These are phyloP conservation scores for Podaxis pistillaris DNA, from an alignment of 768 basidiomycete species.

Conservation along the genomic window DNA sequence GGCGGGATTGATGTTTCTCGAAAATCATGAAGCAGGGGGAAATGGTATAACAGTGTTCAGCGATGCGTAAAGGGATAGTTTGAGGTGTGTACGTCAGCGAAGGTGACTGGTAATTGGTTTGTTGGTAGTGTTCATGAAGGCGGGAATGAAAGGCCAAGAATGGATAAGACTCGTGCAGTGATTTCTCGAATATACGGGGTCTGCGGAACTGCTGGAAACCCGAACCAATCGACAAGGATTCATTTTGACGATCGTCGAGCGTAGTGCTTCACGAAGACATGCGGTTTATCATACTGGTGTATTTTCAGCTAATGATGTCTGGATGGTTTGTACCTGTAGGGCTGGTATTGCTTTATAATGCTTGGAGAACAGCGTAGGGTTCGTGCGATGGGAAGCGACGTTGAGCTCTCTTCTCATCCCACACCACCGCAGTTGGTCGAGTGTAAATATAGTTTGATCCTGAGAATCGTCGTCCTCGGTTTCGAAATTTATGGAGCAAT, in stretches of 20 bases:
- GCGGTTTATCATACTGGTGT: not conserved
- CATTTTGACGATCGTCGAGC: not conserved
- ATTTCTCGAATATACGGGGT: not conserved
- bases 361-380: not conserved
- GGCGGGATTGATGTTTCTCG: not conserved
- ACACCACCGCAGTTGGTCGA: not conserved
- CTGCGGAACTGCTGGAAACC: not conserved
- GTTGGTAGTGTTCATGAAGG: not conserved
- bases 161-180: not conserved
- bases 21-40: not conserved
- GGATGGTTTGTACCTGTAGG: not conserved
- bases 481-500: not conserved
- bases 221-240: not conserved
- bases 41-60: not conserved
- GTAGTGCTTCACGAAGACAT: not conserved
- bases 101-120: not conserved
- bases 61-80: not conserved
- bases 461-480: not conserved
- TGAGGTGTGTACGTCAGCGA: not conserved
- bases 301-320: not conserved
- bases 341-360: not conserved
- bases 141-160: not conserved
- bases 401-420: constrained; percentile 4
- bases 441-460: not conserved
- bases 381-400: not conserved